phyloP scores from a whole-genome alignment of 192 early-diverging fungal species.

The Piromyces sp. region DNA sequence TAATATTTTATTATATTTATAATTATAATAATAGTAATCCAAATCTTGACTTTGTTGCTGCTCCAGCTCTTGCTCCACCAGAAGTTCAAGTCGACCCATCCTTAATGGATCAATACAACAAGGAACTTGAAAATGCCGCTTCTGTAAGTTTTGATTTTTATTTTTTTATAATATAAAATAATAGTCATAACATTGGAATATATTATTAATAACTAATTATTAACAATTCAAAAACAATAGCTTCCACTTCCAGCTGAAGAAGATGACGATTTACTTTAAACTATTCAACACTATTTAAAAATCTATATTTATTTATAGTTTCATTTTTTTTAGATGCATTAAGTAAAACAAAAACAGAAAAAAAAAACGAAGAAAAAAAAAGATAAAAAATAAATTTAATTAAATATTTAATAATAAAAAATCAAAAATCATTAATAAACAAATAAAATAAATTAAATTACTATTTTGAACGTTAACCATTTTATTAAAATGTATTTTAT shows the following conservation, averaged over 20 bases:
- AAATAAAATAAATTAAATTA: background rate
- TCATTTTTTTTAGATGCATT: slow-evolving; percentile 17
- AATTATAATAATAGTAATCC: slow-evolving; percentile 38
- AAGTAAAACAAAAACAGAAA: background rate
- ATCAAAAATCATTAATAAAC: background rate
- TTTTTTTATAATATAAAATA: background rate
- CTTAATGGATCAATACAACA: slow-evolving; percentile 60
- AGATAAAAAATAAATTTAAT: background rate
- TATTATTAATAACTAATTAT: slow-evolving; percentile 3
- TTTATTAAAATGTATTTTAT: too few relatives aligned
- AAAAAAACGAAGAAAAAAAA: background rate
- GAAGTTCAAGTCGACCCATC: slow-evolving; percentile 71
- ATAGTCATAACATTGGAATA: background rate
- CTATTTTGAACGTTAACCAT: too few relatives aligned
- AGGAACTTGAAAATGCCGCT: slow-evolving; percentile 62
- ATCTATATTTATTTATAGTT: slow-evolving; percentile 7
- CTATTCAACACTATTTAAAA: background rate
- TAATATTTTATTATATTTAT: too few relatives aligned
- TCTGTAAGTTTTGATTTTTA: slow-evolving; percentile 11
- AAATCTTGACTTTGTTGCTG: slow-evolving; percentile 89
- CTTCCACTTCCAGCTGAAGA: background rate
- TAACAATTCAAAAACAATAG: background rate
- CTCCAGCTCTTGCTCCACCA: slow-evolving; percentile 89
- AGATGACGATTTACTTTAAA: background rate
- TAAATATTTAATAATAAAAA: background rate